Percentiles rank a stretch among this genome's conserved stretches.
phyloP scores from a whole-genome alignment of 2,329 filamentous ascomycete species.

The Phoma sp. region DNA sequence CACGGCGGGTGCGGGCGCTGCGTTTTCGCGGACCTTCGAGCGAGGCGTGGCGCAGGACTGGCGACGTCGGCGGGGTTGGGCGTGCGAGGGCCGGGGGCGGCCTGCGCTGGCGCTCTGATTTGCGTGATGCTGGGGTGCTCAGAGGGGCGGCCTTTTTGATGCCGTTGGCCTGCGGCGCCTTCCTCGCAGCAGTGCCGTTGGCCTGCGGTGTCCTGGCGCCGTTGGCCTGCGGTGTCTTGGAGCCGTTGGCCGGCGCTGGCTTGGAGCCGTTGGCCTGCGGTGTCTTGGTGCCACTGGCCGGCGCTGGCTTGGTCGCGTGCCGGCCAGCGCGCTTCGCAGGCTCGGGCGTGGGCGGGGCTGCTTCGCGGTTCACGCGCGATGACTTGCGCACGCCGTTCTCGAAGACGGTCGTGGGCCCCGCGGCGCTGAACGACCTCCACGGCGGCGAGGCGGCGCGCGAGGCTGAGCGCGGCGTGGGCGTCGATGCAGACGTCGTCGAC shows the following conservation, averaged over 20 bases:
- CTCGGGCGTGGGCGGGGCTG: constrained; percentile 56
- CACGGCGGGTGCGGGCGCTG: constrained; percentile 31
- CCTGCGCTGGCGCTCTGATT: constrained; percentile 45
- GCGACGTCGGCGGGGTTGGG: constrained; percentile 28
- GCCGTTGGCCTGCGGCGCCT: too few species aligned
- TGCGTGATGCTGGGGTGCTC: constrained; percentile 34
- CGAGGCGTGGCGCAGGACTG: constrained; percentile 23
- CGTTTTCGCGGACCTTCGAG: constrained; percentile 31
- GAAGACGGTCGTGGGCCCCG: constrained; percentile 86
- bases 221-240: constrained; percentile 41
- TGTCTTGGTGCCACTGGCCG: constrained; percentile 39
- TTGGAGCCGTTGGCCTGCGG: constrained; percentile 21
- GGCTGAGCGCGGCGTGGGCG: constrained; percentile 40
- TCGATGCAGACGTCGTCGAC: constrained; percentile 22
- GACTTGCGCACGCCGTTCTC: constrained; percentile 69
- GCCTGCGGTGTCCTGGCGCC: constrained; percentile 29
- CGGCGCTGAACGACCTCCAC: constrained; percentile 86
- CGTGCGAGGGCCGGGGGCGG: constrained; percentile 26
- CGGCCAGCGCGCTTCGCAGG: constrained; percentile 49
- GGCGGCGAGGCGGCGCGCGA: constrained; percentile 76
- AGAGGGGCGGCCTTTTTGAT: constrained; percentile 35
- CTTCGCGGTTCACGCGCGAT: constrained; percentile 60
- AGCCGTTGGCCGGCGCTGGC: too few species aligned
- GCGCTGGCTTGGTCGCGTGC: constrained; percentile 33
- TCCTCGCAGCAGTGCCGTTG: too few species aligned